These are phyloP conservation scores for Scenedesmus sp. DNA, from an alignment of 163 green algal genomes.

Conservation along the genomic window DNA sequence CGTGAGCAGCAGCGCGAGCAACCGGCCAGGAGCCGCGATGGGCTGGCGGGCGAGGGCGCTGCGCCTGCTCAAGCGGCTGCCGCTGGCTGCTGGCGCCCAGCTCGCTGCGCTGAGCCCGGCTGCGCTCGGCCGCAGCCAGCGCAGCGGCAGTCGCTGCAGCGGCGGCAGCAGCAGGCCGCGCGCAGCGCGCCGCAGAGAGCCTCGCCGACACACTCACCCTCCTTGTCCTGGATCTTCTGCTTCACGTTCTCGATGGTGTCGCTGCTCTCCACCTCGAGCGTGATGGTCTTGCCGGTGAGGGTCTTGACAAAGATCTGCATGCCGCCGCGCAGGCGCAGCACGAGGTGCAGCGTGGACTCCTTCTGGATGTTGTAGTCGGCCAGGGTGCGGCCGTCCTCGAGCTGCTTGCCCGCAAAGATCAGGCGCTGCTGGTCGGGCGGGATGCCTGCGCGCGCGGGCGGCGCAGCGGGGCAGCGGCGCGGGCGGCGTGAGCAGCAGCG, in stretches of 20 bases:
- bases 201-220: constrained; percentile 66
- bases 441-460: constrained; percentile 70
- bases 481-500: no score
- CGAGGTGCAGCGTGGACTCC: constrained; percentile 80
- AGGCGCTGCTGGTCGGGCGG: constrained; percentile 97
- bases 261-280: constrained; percentile 83
- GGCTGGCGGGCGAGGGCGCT: neutral
- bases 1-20: neutral
- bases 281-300: constrained; percentile 96
- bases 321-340: constrained; percentile 79
- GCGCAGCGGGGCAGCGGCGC: no score
- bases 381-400: constrained; percentile 90
- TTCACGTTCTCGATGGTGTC: constrained; percentile 81
- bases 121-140: no score
- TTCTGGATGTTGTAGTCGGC: constrained; percentile 90
- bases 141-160: no score
- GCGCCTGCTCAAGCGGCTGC: no score
- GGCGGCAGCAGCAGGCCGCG: no score
- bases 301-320: constrained; percentile 99
- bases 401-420: constrained; percentile 98
- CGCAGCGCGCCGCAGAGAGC: constrained; percentile 96
- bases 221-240: constrained; percentile 81
- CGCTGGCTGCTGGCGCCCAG: no score
- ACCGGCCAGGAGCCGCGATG: neutral
- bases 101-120: no score